Conservation (phyloP, 495 filamentous ascomycete genomes). For the Podospora fimiseda region DNA sequence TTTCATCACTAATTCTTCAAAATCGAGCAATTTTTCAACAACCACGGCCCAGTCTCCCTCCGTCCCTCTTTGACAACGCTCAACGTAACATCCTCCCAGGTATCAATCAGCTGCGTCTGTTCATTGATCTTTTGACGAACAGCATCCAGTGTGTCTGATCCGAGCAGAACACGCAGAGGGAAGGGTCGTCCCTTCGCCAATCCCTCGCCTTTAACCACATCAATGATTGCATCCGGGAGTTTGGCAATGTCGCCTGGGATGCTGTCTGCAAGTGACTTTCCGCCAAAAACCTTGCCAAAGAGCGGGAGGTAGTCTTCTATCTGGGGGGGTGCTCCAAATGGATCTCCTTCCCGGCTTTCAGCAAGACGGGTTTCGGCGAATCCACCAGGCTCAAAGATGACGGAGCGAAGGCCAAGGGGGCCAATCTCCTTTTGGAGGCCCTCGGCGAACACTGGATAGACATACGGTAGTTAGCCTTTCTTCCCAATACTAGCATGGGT, state of each 20-base stretch:
- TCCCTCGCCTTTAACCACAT: slow-evolving; percentile 14
- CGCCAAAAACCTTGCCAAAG: slow-evolving; percentile 6
- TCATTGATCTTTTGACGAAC: slow-evolving; percentile 18
- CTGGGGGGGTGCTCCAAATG: not conserved
- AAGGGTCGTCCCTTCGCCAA: slow-evolving; percentile 5
- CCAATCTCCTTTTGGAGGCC: slow-evolving; percentile 15
- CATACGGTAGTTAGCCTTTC: not conserved
- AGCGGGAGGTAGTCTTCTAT: slow-evolving; percentile 14
- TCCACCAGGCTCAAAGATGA: slow-evolving; percentile 19
- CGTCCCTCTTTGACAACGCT: slow-evolving; percentile 13
- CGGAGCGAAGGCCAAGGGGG: slow-evolving; percentile 10
- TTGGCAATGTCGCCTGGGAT: slow-evolving; percentile 15
- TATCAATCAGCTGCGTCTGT: slow-evolving; percentile 7
- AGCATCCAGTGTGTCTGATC: slow-evolving; percentile 5
- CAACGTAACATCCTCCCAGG: slow-evolving; percentile 16
- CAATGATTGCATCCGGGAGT: slow-evolving; percentile 14
- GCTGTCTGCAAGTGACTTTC: slow-evolving; percentile 1
- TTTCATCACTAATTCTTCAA: slow-evolving; percentile 4
- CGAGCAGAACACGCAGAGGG: slow-evolving; percentile 15
- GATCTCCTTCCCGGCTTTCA: not conserved
- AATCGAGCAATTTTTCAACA: slow-evolving; percentile 12
- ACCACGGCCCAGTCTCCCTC: slow-evolving; percentile 4
- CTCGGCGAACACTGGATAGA: slow-evolving; percentile 18
- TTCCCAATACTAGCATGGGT: not conserved
- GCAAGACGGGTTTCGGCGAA: slow-evolving; percentile 15